phyloP scores from a whole-genome alignment of 2,329 filamentous ascomycete species.

The Dactylellina parvicollis region DNA sequence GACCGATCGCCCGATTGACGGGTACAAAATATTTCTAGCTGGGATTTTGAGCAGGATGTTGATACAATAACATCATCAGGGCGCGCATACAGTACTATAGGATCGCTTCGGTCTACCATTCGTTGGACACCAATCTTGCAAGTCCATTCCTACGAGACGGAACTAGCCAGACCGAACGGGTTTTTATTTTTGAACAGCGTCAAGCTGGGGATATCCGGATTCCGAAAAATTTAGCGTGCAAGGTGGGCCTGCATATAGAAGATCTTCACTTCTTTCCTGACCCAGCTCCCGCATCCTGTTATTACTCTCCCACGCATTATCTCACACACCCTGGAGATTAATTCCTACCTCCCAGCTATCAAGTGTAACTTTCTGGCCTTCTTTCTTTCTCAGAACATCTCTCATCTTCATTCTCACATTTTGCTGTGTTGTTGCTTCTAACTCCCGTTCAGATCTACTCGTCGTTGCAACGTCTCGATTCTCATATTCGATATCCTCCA shows the following conservation, averaged over 20 bases:
- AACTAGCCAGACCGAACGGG: background rate
- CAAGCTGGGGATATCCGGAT: slow-evolving; percentile 8
- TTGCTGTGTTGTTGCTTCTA: background rate
- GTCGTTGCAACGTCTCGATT: no score
- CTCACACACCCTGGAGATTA: slow-evolving; percentile 1
- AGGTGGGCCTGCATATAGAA: background rate
- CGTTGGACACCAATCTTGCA: background rate
- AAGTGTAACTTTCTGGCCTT: no score
- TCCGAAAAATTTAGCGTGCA: background rate
- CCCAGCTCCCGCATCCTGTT: slow-evolving; percentile 5
- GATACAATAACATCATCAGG: slow-evolving; percentile 44
- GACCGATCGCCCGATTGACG: slow-evolving; percentile 31
- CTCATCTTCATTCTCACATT: background rate
- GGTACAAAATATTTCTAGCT: background rate
- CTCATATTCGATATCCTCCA: no score
- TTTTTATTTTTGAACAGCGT: background rate
- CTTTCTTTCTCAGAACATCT: background rate
- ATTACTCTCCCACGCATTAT: slow-evolving; percentile 9
- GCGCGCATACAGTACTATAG: background rate
- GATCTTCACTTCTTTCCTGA: slow-evolving; percentile 17
- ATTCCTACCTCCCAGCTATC: no score
- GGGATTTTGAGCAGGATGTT: background rate
- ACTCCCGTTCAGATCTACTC: background rate
- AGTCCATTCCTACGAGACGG: slow-evolving; percentile 3
- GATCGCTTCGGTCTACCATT: background rate